A percentile compares a stretch with the other conserved stretches of the same genome.
Conservation (phyloP, 2,329 filamentous ascomycete species). For the Arthrinium phaeospermum region DNA sequence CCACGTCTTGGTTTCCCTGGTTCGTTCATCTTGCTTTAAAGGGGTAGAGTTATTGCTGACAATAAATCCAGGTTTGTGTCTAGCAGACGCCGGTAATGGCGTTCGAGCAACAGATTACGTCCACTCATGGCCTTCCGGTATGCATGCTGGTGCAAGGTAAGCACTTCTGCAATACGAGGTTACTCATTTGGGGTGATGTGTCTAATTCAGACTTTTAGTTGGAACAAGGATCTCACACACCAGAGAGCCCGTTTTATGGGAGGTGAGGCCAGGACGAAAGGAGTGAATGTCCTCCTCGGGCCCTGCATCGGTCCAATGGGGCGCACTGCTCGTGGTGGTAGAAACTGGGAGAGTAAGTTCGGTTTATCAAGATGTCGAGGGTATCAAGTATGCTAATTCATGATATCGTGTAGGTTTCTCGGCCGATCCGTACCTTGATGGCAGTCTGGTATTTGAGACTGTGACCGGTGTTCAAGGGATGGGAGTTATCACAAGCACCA, state of each 20-base stretch:
- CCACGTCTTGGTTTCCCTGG: conserved; percentile 46
- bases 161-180: background rate
- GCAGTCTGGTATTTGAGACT: conserved; percentile 53
- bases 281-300: conserved; percentile 71
- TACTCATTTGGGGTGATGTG: no score
- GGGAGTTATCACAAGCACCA: conserved; percentile 35
- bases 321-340: conserved; percentile 55
- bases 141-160: conserved; percentile 60
- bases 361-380: background rate
- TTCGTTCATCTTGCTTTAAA: conserved; percentile 26
- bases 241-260: conserved; percentile 69
- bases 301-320: conserved; percentile 65
- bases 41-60: background rate
- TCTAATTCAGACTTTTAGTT: conserved; percentile 47
- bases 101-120: conserved; percentile 45
- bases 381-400: background rate
- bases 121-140: conserved; percentile 54
- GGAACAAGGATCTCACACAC: conserved; percentile 67
- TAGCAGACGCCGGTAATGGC: conserved; percentile 42
- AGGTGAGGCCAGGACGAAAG: conserved; percentile 67
- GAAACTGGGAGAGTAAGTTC: conserved; percentile 54
- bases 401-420: conserved; percentile 25
- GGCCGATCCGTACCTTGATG: conserved; percentile 64
- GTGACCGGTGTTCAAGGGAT: conserved; percentile 47
- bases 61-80: conserved; percentile 32